A percentile compares a stretch with the other conserved stretches of the same genome.
These are phyloP conservation scores for Porpolomopsis calyptriformis DNA, from an alignment of 768 basidiomycete species.

Conservation along the genomic window DNA sequence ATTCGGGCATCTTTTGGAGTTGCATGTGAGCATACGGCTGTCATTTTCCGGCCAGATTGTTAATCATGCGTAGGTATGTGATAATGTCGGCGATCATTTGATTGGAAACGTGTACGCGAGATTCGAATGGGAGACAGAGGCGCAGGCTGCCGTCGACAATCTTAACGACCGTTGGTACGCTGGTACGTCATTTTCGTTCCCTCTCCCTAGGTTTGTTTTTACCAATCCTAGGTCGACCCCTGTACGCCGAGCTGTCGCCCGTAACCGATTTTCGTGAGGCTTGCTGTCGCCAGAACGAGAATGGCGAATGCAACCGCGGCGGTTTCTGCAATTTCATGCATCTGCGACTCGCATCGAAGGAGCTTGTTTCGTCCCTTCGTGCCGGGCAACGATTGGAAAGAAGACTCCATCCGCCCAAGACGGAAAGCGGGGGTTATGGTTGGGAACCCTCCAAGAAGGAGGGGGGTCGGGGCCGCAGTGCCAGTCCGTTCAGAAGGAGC, in stretches of 20 bases:
- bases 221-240: constrained; percentile 57
- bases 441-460: constrained; percentile 77
- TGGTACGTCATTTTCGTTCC: constrained; percentile 38
- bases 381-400: constrained; percentile 80
- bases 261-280: constrained; percentile 99
- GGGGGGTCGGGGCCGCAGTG: constrained; percentile 57
- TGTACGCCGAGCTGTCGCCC: constrained; percentile 95
- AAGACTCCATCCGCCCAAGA: constrained; percentile 57
- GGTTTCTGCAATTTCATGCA: constrained; percentile 99
- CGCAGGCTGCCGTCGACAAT: constrained; percentile 83
- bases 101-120: constrained; percentile 97
- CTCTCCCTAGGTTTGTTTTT: background rate
- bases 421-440: constrained; percentile 58
- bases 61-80: constrained; percentile 58
- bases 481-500: constrained; percentile 56
- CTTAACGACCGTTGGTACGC: constrained; percentile 98
- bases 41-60: constrained; percentile 1
- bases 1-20: constrained; percentile 89
- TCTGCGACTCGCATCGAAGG: constrained; percentile 76
- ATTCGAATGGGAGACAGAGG: constrained; percentile 98
- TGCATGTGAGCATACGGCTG: constrained; percentile 54
- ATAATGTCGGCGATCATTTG: constrained; percentile 98
- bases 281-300: constrained; percentile 97
- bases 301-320: constrained; percentile 95
- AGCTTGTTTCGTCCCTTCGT: constrained; percentile 67